A percentile compares a stretch with the other conserved stretches of the same genome.
Conservation (phyloP, 352 stramenopile species). For the Globisporangium canariense region DNA sequence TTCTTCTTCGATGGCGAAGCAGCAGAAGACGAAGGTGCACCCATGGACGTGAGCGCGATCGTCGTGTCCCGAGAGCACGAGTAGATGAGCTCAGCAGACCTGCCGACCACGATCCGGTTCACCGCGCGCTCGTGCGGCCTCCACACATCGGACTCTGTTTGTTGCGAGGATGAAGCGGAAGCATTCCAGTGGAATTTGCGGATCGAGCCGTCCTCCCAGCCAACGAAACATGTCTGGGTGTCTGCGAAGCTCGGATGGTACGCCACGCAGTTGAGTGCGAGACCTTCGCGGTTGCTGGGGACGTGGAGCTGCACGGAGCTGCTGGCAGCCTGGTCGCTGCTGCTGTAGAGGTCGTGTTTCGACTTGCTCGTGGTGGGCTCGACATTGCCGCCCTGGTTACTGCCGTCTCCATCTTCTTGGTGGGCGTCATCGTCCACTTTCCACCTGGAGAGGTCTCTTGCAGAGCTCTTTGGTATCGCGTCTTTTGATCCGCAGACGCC, state of each 20-base stretch:
- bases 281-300: not conserved
- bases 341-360: not conserved
- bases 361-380: conserved; percentile 1
- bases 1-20: conserved; percentile 16
- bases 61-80: conserved; percentile 78
- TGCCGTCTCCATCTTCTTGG: not conserved
- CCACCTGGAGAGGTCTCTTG: conserved; percentile 40
- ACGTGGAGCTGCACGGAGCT: conserved; percentile 1
- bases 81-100: conserved; percentile 45
- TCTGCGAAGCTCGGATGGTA: conserved; percentile 27
- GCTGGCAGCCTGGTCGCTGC: not conserved
- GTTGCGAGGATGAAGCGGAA: not conserved
- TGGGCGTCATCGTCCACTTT: conserved; percentile 27
- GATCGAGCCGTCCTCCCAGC: conserved; percentile 77
- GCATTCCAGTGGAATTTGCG: conserved; percentile 36
- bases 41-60: conserved; percentile 41
- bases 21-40: not conserved
- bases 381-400: not conserved
- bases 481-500: conserved; percentile 44
- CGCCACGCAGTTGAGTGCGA: conserved; percentile 53
- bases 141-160: conserved; percentile 26
- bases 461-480: conserved; percentile 7
- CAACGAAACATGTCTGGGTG: conserved; percentile 36
- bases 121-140: conserved; percentile 52
- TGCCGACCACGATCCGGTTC: conserved; percentile 53